These are phyloP conservation scores for Ensete ventricosum DNA, from an alignment of 176 grass and related monocot genomes.

Conservation along the genomic window DNA sequence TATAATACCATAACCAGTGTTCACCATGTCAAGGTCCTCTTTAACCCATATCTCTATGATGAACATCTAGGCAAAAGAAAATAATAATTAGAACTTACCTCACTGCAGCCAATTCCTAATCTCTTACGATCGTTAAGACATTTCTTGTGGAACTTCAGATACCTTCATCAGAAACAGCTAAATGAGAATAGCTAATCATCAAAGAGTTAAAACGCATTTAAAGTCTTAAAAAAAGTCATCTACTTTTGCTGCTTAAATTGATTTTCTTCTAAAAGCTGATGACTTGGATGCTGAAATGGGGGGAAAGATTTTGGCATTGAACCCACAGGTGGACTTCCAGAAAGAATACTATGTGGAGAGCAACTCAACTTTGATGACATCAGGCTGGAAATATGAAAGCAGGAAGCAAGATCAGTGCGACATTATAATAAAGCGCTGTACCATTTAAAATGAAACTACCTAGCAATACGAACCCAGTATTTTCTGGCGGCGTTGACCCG, in stretches of 20 bases:
- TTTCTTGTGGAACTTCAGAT: conserved; percentile 80
- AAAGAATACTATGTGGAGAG: conserved; percentile 59
- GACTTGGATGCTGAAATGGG: conserved; percentile 83
- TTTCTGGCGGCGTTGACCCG: conserved; percentile 87
- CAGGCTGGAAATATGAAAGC: conserved; percentile 28
- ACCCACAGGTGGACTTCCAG: conserved; percentile 83
- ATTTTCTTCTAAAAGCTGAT: conserved; percentile 86
- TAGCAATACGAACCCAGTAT: conserved; percentile 42
- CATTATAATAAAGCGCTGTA: conserved; percentile 7
- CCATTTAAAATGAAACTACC: neutral
- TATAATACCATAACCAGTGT: too few species aligned
- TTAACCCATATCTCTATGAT: too few species aligned
- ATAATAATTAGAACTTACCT: conserved; percentile 34
- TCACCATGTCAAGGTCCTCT: too few species aligned
- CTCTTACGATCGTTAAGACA: conserved; percentile 88
- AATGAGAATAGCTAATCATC: neutral
- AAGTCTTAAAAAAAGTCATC: conserved; percentile 1
- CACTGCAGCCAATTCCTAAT: conserved; percentile 75
- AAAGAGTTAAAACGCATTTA: neutral
- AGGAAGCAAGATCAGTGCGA: conserved; percentile 15
- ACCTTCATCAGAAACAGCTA: conserved; percentile 45
- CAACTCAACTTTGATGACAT: conserved; percentile 64
- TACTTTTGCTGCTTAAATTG: conserved; percentile 99
- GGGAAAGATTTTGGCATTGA: conserved; percentile 90
- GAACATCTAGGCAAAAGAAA: neutral